Conservation (phyloP, 106 monocot genomes). For the Dioscorea alata region DNA sequence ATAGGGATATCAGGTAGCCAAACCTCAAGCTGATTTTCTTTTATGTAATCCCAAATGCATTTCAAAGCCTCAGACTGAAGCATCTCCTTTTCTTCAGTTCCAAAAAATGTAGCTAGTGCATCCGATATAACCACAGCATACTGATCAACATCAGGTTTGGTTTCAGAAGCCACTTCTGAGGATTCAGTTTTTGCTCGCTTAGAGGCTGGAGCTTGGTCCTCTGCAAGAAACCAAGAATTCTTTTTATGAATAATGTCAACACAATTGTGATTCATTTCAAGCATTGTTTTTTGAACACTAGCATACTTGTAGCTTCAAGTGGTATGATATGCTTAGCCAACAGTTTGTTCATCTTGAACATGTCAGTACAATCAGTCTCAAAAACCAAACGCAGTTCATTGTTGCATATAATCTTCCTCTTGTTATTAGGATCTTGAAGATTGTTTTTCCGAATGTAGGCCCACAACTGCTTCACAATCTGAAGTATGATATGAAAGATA, state of each 20-base stretch:
- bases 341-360: conserved; percentile 98
- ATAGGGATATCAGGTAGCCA: not conserved
- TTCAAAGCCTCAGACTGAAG: conserved; percentile 67
- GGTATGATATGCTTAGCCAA: conserved; percentile 79
- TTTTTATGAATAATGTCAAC: too few relatives aligned
- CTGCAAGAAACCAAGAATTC: conserved; percentile 24
- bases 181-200: conserved; percentile 50
- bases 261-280: too few relatives aligned
- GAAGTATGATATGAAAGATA: not conserved
- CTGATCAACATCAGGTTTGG: conserved; percentile 23
- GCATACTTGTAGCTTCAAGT: conserved; percentile 53
- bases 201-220: conserved; percentile 37
- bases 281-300: not conserved
- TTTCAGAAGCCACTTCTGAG: conserved; percentile 32
- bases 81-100: conserved; percentile 70
- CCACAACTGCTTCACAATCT: conserved; percentile 98
- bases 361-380: conserved; percentile 95
- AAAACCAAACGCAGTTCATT: conserved; percentile 85
- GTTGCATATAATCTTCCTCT: conserved; percentile 92
- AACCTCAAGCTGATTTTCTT: conserved; percentile 75
- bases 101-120: conserved; percentile 65
- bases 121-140: conserved; percentile 58
- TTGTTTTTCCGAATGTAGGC: conserved; percentile 90
- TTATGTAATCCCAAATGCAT: conserved; percentile 82
- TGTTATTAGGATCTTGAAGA: conserved; percentile 94